Evolutionary conservation across 371 early-diverging fungal genomes (phyloP), one percentile per base, ranked within the genome.

Genomic region (Apophysomyces trapeziformis): DNA sequence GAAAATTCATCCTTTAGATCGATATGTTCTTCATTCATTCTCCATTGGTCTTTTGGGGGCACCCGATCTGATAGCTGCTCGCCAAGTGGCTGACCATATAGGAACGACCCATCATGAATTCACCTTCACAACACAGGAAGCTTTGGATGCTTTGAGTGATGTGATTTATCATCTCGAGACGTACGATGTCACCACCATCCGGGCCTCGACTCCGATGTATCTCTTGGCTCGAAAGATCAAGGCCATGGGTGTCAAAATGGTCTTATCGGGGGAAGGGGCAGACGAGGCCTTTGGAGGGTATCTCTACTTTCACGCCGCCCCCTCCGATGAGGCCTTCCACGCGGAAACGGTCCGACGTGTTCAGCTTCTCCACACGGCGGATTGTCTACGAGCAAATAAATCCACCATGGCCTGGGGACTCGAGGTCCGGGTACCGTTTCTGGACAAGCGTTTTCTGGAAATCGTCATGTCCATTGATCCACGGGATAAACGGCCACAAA

Each of bases 351-450:
- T 97, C 62, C 78, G 73, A 32, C 91, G 98, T 66, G 95, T 97
- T 72, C 92, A 95, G 85, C 93, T 94, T 86, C 85, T 98, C 64
- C 96, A 98, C 77, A 94, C 94, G 35, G 85, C 95, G 68, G 98
- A 98, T 78, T 93, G 93, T 79, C 83, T 98, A 54, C 93, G 98
- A 67, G 98, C 98, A 78, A 97, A 98, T 91, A 96, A 98, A 82
- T 90, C 95, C 4, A 98, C 98, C 41, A 97, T 98, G 97, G 98
- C 98, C 1, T 97, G 97, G 97, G 98, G 98, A 64, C 89, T 98
- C 35, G 98, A 98, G 73, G 96, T 96, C 12, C 94, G 98, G 70
- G 98, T 98, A 35, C 98, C 98, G 43, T 98, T 98, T 90, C 79
- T 96, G 44, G 97, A 96, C 84, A 87, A 85, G 78, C 85, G 79